These are phyloP conservation scores for Euphorbia lathyris DNA, from an alignment of 345 rosid genomes.

Conservation along the genomic window DNA sequence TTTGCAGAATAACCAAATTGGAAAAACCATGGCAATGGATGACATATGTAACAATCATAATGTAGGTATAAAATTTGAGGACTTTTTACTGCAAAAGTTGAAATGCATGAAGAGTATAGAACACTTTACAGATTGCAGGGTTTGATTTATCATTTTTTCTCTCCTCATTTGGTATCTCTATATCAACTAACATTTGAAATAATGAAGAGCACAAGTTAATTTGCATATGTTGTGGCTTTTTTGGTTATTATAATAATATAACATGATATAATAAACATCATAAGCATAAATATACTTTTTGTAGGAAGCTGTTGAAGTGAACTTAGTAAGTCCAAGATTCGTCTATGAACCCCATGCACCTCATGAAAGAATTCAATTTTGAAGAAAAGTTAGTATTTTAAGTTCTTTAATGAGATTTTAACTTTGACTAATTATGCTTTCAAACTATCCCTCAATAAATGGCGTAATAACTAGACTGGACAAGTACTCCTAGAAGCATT, in stretches of 20 bases:
- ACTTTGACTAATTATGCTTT: slow-evolving; percentile 2
- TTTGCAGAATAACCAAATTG: background rate
- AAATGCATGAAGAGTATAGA: background rate
- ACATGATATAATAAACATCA: slow-evolving; percentile 5
- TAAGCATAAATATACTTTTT: slow-evolving; percentile 21
- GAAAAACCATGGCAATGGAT: background rate
- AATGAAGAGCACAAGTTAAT: background rate
- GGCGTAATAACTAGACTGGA: no score
- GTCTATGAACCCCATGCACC: slow-evolving; percentile 76
- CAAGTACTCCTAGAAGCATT: no score
- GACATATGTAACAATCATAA: background rate
- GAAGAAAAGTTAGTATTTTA: slow-evolving; percentile 60
- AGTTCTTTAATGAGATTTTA: slow-evolving; percentile 3
- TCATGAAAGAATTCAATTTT: slow-evolving; percentile 62
- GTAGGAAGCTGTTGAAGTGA: slow-evolving; percentile 67
- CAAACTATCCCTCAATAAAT: no score
- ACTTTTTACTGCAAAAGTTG: background rate
- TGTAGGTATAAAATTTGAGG: background rate
- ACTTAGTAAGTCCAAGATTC: slow-evolving; percentile 84
- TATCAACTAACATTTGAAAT: background rate
- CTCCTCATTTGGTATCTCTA: background rate
- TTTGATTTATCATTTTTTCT: background rate
- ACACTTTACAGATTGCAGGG: background rate
- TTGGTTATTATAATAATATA: slow-evolving; percentile 3
- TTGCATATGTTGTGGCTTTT: background rate